Base-by-base conservation (phyloP, 176 grass and related monocot species). In the Avena atlantica region DNA sequence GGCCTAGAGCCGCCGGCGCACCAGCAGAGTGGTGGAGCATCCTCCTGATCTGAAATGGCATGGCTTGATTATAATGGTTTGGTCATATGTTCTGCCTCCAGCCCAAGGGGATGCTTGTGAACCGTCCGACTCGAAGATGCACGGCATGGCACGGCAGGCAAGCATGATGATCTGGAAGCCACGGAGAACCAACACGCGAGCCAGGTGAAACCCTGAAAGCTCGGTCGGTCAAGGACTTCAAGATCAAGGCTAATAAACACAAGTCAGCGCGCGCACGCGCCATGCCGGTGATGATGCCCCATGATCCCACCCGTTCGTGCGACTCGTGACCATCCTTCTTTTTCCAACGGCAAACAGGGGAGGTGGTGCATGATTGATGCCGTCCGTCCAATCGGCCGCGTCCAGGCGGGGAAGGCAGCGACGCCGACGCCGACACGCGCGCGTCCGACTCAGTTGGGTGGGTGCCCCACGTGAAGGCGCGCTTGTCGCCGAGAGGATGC, bases 291-390 rank as follows among this genome's bases (percentile, higher is more conserved):
- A 27, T 27, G 45, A 31, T 31, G 31, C 31, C 31, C 40, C 4
- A 13, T 50, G 44, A 49, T 27, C 45, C 24, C 7, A 2, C 25
- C 48, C 48, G 63, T n/a, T 65, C 63, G 51, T 84, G 87, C 57
- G 21, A 12, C 82, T 42, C 82, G 83, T 89, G 88, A 82, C 9
- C 21, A 23, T 21, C 59, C 21, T 79, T 10, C 31, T 59, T 78
- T 53, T 65, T 42, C 53, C 61, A 84, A 25, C 72, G 37, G 86
- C 86, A 23, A 70, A 36, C 17, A 42, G 61, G 40, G 19, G 42
- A 47, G 17, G 4, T n/a, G 59, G 45, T 9, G 45, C 6, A 12
- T 24, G 21, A 9, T 47, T 10, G n/a, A 51, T 16, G 76, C 40
- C 70, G 69, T 40, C 69, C 3, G 51, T 13, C 51, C 51, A 53